Evolutionary conservation across 495 filamentous ascomycete species (phyloP), one percentile per base, ranked within the genome.

Genomic region (Recurvomyces mirabilis): DNA sequence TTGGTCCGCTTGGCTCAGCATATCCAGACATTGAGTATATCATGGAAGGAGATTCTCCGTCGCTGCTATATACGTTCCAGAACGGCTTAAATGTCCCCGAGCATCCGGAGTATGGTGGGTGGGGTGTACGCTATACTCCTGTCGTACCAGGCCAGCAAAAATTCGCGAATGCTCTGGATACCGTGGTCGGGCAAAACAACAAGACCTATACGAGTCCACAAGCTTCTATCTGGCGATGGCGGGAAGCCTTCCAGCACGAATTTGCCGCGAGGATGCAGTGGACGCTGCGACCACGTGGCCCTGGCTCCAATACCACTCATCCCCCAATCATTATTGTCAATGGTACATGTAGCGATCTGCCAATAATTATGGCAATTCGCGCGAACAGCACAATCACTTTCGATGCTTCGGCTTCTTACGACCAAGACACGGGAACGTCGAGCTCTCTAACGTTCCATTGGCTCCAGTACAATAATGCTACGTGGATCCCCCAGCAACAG

Each of bases 261-360:
- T 70, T 73, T 35, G 68, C 68, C 0, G 68, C 68, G 7, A 55
- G 70, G 4, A 68, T 71, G 38, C 62, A 69, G 52, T 73, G 68
- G 70, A 64, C 64, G 3, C 47, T 71, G 1, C 24, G 28, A 9
- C 14, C 17, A 18, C 46, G 54, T 2, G 26, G 26, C 9, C n/a
- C 26, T 30, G 41, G 56, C 15, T 40, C 35, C 20, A 48, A 49
- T 6, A 61, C 59, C 6, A 69, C 67, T 34, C 68, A 73, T 44
- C 60, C 60, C 17, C 68, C 70, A 10, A 57, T 70, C 1, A 53
- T 70, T 12, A 49, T 45, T 22, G 40, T 73, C n/a, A 70, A 71
- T 47, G 66, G 60, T 0, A 52, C 43, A 40, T 41, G 36, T 1
- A 60, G 57, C 9, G 26, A 9, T 9, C 9, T n/a, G 9, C 26